Percentiles rank a stretch among this genome's conserved stretches.
phyloP scores from a whole-genome alignment of 495 filamentous ascomycete species.

The Clohesyomyces aquaticus region DNA sequence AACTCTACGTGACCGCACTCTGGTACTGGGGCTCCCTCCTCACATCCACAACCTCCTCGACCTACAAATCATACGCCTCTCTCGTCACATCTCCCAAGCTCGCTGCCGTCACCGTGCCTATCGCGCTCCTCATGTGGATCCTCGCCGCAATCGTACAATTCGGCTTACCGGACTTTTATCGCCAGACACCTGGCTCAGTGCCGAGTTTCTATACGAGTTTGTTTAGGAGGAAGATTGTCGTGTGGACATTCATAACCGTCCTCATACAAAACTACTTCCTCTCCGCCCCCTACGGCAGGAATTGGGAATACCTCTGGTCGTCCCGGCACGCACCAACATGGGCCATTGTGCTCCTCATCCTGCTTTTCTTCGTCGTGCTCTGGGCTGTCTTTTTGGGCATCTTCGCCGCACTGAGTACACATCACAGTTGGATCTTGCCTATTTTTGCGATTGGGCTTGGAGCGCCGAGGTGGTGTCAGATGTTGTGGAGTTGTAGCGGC shows the following conservation, averaged over 20 bases:
- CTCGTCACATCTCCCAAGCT: conserved; percentile 45
- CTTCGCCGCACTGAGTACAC: conserved; percentile 56
- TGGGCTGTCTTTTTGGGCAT: conserved; percentile 57
- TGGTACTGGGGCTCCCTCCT: conserved; percentile 64
- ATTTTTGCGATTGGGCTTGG: conserved; percentile 68
- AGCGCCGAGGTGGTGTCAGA: conserved; percentile 67
- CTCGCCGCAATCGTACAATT: conserved; percentile 58
- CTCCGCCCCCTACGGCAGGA: conserved; percentile 62
- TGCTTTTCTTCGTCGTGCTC: conserved; percentile 62
- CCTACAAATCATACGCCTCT: conserved; percentile 25
- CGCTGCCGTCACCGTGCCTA: conserved; percentile 54
- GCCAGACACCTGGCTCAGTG: conserved; percentile 67
- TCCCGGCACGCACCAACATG: conserved; percentile 57
- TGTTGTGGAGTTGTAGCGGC: conserved; percentile 63
- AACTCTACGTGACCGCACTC: conserved; percentile 64
- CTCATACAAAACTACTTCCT: conserved; percentile 72
- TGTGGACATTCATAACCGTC: conserved; percentile 65
- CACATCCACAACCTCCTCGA: conserved; percentile 15
- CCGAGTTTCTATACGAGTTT: conserved; percentile 63
- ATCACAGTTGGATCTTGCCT: conserved; percentile 67
- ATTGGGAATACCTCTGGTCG: conserved; percentile 64
- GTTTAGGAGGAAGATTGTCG: conserved; percentile 61
- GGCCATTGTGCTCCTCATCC: conserved; percentile 56
- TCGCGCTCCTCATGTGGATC: conserved; percentile 57
- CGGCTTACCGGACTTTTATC: conserved; percentile 68